Conservation (phyloP, 345 rosid species). For the Limnanthes douglasii region DNA sequence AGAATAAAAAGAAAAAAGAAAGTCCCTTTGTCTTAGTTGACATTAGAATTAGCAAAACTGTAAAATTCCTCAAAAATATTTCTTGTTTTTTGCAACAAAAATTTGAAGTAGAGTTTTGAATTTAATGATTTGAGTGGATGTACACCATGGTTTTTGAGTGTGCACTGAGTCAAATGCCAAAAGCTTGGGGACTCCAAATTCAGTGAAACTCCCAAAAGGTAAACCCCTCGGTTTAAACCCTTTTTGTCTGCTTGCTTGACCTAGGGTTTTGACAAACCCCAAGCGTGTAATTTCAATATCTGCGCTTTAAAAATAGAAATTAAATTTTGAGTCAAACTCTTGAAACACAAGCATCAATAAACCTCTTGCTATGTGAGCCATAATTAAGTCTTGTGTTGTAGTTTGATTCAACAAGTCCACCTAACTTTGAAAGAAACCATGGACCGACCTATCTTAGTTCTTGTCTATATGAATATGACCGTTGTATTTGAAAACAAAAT, state of each 20-base stretch:
- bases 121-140: no score
- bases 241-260: conserved; percentile 28
- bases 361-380: conserved; percentile 31
- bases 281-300: conserved; percentile 23
- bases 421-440: not conserved
- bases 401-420: no score
- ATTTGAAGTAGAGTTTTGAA: no score
- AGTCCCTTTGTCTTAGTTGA: no score
- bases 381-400: conserved; percentile 1
- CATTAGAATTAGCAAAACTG: no score
- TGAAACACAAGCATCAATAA: conserved; percentile 25
- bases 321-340: conserved; percentile 20
- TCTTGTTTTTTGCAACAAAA: no score
- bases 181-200: conserved; percentile 54
- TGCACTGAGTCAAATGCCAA: conserved; percentile 45
- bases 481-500: not conserved
- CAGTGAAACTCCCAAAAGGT: conserved; percentile 44
- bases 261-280: conserved; percentile 26
- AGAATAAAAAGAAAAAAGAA: no score
- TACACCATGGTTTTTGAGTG: no score
- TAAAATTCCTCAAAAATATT: no score
- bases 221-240: conserved; percentile 29
- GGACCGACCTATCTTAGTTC: not conserved
- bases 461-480: not conserved
- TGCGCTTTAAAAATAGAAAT: no score